Percentiles rank a stretch among this genome's conserved stretches.
phyloP scores from a whole-genome alignment of 108 stramenopile genomes.

The Pseudonitzschia delicatissima region DNA sequence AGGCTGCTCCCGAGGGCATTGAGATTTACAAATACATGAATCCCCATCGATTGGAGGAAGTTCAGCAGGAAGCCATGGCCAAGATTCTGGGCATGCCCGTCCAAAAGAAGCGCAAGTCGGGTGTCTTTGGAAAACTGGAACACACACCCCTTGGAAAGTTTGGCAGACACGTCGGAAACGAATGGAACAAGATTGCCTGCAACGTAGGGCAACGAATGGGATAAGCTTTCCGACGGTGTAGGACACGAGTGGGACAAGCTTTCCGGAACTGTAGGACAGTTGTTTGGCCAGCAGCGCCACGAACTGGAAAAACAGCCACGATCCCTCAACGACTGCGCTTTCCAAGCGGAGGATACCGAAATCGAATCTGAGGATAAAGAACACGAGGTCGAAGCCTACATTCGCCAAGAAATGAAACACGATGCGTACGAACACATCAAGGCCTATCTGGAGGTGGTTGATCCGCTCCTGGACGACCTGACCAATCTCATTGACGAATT shows the following conservation, averaged over 20 bases:
- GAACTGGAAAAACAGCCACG: not conserved
- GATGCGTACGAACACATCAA: constrained; percentile 49
- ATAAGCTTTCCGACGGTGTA: not conserved
- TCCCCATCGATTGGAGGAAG: constrained; percentile 42
- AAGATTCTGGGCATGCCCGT: constrained; percentile 5
- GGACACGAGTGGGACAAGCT: constrained; percentile 17
- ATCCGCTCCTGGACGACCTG: constrained; percentile 49
- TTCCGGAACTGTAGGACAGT: not conserved
- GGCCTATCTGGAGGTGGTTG: constrained; percentile 35
- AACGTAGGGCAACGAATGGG: constrained; percentile 20
- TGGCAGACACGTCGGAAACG: constrained; percentile 39
- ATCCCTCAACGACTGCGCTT: not conserved
- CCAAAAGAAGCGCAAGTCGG: not conserved
- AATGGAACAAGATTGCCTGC: constrained; percentile 38
- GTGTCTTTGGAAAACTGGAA: not conserved
- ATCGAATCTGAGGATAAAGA: not conserved
- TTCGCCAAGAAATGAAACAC: constrained; percentile 41
- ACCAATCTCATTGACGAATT: constrained; percentile 49
- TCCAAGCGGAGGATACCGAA: not conserved
- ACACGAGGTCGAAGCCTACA: constrained; percentile 35
- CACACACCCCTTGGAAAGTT: constrained; percentile 30
- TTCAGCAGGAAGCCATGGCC: constrained; percentile 24
- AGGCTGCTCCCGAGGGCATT: constrained; percentile 54
- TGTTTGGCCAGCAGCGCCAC: constrained; percentile 15
- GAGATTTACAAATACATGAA: constrained; percentile 61